phyloP scores from a whole-genome alignment of 1,139 yeast genomes.

The Sugiyamaella pinicola region DNA sequence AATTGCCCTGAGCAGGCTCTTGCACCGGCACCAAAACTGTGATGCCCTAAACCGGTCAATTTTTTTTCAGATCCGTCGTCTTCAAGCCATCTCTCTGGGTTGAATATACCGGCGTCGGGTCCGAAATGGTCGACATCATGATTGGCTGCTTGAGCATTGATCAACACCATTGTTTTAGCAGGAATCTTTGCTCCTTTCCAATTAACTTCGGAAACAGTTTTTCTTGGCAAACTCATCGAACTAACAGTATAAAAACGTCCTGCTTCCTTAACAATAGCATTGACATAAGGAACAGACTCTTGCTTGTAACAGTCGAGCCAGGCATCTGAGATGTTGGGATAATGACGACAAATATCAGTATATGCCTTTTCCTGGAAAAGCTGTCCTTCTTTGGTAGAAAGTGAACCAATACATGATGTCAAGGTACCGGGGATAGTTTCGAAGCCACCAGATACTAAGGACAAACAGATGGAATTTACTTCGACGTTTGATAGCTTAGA shows the following conservation, averaged over 20 bases:
- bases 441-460: slow-evolving; percentile 75
- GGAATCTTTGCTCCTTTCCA: slow-evolving; percentile 52
- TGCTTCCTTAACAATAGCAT: slow-evolving; percentile 63
- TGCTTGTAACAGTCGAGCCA: slow-evolving; percentile 49
- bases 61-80: slow-evolving; percentile 32
- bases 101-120: slow-evolving; percentile 50
- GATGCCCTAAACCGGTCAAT: slow-evolving; percentile 44
- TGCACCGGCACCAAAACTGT: slow-evolving; percentile 66
- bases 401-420: slow-evolving; percentile 59
- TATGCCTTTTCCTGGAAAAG: slow-evolving; percentile 50
- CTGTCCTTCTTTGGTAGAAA: slow-evolving; percentile 53
- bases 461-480: slow-evolving; percentile 61
- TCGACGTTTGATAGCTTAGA: slow-evolving; percentile 45
- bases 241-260: slow-evolving; percentile 63
- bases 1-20: slow-evolving; percentile 65
- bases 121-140: slow-evolving; percentile 55
- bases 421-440: slow-evolving; percentile 70
- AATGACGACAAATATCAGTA: slow-evolving; percentile 43
- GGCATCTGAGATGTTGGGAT: slow-evolving; percentile 46
- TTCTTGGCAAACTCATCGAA: slow-evolving; percentile 65
- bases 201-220: slow-evolving; percentile 52
- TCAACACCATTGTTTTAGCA: slow-evolving; percentile 54
- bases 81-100: slow-evolving; percentile 60
- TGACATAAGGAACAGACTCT: slow-evolving; percentile 50
- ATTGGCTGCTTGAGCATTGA: slow-evolving; percentile 73